These are phyloP conservation scores for Chlorella sp. DNA, from an alignment of 139 green algal species.

Conservation along the genomic window DNA sequence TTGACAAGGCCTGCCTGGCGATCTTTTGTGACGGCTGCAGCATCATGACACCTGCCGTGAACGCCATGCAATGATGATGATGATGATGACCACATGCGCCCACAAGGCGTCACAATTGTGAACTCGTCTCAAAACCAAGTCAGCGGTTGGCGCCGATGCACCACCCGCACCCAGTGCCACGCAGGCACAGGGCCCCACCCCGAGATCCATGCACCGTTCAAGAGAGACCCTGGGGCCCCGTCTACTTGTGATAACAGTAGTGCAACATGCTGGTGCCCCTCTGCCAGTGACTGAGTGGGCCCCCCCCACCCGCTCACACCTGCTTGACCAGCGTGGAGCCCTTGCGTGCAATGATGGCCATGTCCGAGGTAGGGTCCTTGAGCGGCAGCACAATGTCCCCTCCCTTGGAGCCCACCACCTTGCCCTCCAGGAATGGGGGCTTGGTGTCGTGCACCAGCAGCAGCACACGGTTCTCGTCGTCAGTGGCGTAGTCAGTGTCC, in stretches of 20 bases:
- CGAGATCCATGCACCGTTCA: not conserved
- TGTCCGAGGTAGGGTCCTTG: constrained; percentile 91
- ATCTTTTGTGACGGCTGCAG: too few relatives aligned
- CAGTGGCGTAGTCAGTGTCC: constrained; percentile 76
- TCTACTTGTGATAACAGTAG: not conserved
- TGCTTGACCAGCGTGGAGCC: constrained; percentile 47
- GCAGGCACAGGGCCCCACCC: too few relatives aligned
- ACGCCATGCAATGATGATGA: too few relatives aligned
- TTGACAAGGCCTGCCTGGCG: not conserved
- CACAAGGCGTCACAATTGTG: too few relatives aligned
- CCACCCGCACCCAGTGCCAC: too few relatives aligned
- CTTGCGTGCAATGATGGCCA: constrained; percentile 88
- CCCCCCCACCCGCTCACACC: constrained; percentile 10
- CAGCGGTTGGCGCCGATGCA: too few relatives aligned
- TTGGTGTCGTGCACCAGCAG: constrained; percentile 97
- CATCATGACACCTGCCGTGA: too few relatives aligned
- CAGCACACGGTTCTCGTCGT: constrained; percentile 75
- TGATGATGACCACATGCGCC: too few relatives aligned
- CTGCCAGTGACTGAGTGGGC: not conserved
- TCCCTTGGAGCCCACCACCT: constrained; percentile 18
- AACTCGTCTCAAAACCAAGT: too few relatives aligned
- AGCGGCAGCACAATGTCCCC: constrained; percentile 83
- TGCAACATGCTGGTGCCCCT: too few relatives aligned
- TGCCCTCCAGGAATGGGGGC: constrained; percentile 94
- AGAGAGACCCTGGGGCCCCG: not conserved